Conservation (phyloP, 176 grass and related monocot species). For the Cymbopogon citratus region DNA sequence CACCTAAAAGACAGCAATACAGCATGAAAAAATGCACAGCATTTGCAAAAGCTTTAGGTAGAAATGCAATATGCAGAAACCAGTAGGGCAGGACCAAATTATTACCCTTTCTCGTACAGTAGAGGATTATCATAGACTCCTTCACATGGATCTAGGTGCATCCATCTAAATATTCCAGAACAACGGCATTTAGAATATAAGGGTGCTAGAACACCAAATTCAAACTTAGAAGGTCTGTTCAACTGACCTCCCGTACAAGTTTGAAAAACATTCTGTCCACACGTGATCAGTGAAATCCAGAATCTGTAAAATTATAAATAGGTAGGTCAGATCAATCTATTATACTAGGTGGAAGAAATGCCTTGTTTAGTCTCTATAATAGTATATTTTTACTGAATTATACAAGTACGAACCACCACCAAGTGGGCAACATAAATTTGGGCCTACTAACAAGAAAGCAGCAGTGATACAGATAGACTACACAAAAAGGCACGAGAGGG, state of each 20-base stretch:
- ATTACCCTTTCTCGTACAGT: conserved; percentile 91
- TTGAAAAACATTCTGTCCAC: conserved; percentile 94
- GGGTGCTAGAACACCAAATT: conserved; percentile 17
- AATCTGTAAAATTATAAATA: conserved; percentile 54
- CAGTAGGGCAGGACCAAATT: not conserved
- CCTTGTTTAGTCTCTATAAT: not conserved
- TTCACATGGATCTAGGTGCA: conserved; percentile 99
- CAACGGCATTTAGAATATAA: conserved; percentile 24
- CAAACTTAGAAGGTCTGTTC: conserved; percentile 10
- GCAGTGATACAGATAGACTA: not conserved
- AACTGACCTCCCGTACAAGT: conserved; percentile 68
- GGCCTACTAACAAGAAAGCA: not conserved
- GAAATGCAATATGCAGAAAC: conserved; percentile 33
- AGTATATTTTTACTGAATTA: conserved; percentile 10
- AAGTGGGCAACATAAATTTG: not conserved
- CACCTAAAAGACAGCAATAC: conserved; percentile 54
- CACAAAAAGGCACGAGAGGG: not conserved
- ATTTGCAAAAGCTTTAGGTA: conserved; percentile 19
- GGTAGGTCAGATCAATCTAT: conserved; percentile 10
- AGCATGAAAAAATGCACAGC: conserved; percentile 24
- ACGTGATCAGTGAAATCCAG: conserved; percentile 96
- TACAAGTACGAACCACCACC: conserved; percentile 13
- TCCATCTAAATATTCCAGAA: conserved; percentile 76
- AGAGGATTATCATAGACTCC: conserved; percentile 90
- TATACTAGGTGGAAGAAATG: conserved; percentile 2